Evolutionary conservation across 768 basidiomycete genomes (phyloP).

Genomic region (Gymnopilus dilepis): DNA sequence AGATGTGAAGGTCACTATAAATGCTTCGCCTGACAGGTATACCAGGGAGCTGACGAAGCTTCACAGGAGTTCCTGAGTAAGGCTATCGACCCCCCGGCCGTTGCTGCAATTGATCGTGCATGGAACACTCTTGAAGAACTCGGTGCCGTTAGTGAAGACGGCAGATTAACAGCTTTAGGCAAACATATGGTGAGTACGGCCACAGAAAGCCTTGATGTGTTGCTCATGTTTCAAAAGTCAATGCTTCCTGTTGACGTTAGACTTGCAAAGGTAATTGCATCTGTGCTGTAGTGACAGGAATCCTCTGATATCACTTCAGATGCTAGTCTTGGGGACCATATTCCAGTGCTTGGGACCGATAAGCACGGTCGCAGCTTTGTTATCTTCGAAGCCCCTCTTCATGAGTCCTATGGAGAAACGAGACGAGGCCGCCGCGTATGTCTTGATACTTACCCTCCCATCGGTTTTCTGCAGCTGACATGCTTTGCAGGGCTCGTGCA

Average conservation of each 20-base stretch:
- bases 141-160: slow-evolving; percentile 72
- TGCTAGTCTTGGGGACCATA: slow-evolving; percentile 84
- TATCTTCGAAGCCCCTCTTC: slow-evolving; percentile 92
- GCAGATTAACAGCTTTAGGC: slow-evolving; percentile 80
- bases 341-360: slow-evolving; percentile 86
- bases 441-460: background rate
- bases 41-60: background rate
- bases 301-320: slow-evolving; percentile 46
- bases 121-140: slow-evolving; percentile 75
- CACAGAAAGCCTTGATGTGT: background rate
- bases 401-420: slow-evolving; percentile 80
- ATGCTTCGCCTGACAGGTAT: background rate
- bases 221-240: slow-evolving; percentile 48
- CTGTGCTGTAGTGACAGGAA: background rate
- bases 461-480: background rate
- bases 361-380: slow-evolving; percentile 78
- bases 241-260: slow-evolving; percentile 88
- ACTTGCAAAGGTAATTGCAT: slow-evolving; percentile 70
- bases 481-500: slow-evolving; percentile 62
- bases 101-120: slow-evolving; percentile 77
- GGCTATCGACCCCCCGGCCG: slow-evolving; percentile 85
- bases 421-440: slow-evolving; percentile 77
- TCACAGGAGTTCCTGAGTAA: slow-evolving; percentile 63
- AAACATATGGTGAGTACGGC: slow-evolving; percentile 64
- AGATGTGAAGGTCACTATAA: slow-evolving; percentile 68